Base-by-base conservation (phyloP, 2,329 filamentous ascomycete species). In the Fusarium subglutinans region DNA sequence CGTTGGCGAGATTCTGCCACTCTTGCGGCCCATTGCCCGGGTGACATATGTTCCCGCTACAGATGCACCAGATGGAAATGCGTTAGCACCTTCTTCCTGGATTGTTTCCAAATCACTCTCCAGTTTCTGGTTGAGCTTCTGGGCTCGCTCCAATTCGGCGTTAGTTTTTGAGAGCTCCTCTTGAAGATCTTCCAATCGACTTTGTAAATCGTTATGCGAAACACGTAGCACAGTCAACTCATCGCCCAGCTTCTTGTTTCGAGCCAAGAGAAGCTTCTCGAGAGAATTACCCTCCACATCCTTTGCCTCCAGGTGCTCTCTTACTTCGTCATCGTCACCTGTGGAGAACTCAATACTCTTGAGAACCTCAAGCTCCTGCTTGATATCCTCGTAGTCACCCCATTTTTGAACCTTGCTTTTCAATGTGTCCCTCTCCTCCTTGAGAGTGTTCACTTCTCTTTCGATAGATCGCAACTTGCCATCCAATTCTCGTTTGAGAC, bases 331-430 rank as follows among this genome's bases (percentile, higher is more conserved):
- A 69, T 97, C 95, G 71, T 96, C 93, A 13, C 94, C 95, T 2
- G 94, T 96, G 5, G 96, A 94, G 78, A 99, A 98, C 81, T 99
- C 96, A 77, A 99, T 98, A 76, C 96, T 97, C 89, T 98, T 98
- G 69, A 99, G 89, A 70, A 98, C 95, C 79, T 98, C 96, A 7
- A 99, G 88, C 82, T 99, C 97, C 74, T 97, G 94, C 83, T 96
- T 98, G 54, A 99, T 90, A 67, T 98, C 96, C 40, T 98, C 95
- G 81, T 99, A 99, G 81, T 99, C 96, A 75, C 90, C 90, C 91
- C 94, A 97, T 80, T 93, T 97, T 72, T 94, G 91, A 8, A 98
- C 89, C 83, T 96, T 98, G 43, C 87, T 86, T 79, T 92, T 94
- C 63, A 98, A 86, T 33, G 88, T 86, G 69, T 98, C 95, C 73